Evolutionary conservation across 164 flowering plant genomes (phyloP), one percentile per base, ranked within the genome.

Genomic region (Houttuynia cordata): DNA sequence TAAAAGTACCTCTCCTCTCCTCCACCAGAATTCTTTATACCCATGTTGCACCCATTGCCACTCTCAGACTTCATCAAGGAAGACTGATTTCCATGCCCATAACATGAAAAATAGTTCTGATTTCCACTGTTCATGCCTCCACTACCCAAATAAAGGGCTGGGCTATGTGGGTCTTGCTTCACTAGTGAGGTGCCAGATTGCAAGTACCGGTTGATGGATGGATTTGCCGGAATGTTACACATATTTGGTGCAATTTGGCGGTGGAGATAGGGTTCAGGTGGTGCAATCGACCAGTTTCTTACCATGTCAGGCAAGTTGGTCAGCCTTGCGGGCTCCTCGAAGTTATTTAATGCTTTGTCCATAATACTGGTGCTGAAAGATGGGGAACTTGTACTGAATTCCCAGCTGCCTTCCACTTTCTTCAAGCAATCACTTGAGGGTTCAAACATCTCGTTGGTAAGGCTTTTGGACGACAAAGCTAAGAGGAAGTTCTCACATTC

Each of bases 281-380:
- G 85, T 19, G 85, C 84, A 68, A 81, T 81, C 2, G 85, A 81
- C 88, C 83, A 81, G 66, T 76, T 70, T 13, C 45, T 41, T 41
- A 76, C 81, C 62, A 76, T 50, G 57, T 78, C 76, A 10, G 83
- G 68, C 18, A 75, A 51, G 68, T 72, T 77, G 55, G 62, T 65
- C 0, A 77, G 51, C 57, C 77, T 72, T 58, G 75, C 74, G 15
- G 53, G 70, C 49, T 73, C 76, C 7, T 41, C 57, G 23, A 63
- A 63, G 22, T 71, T 65, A 22, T 61, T 67, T 7, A 74, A 22
- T 15, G 71, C 73, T 41, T 70, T 71, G 30, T 71, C 74, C n/a
- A n/a, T n/a, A 10, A 73, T 59, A 49, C 57, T 66, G 68, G 45
- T 41, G 45, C 62, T 72, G 41, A 68, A 68, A 45, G 78, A 57